Conservation (phyloP, 2,329 filamentous ascomycete species). For the Xylariomycetidae sp. region DNA sequence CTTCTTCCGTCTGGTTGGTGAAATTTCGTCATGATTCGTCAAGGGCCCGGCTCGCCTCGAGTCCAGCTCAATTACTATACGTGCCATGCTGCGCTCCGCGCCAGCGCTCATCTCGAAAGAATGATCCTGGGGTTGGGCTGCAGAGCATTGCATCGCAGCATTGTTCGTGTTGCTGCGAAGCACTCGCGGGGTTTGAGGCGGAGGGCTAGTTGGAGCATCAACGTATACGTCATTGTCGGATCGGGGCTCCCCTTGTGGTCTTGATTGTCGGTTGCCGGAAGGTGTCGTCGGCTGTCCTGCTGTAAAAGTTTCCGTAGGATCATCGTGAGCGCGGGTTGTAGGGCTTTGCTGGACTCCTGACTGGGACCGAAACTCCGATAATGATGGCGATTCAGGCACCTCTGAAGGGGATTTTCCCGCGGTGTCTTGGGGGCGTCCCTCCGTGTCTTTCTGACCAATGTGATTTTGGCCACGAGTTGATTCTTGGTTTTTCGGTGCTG, state of each 20-base stretch:
- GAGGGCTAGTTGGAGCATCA: conserved; percentile 44
- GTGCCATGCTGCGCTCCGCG: conserved; percentile 44
- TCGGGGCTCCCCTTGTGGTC: conserved; percentile 33
- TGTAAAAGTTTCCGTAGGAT: no score
- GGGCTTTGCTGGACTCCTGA: no score
- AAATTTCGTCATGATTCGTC: conserved; percentile 19
- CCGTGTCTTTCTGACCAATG: no score
- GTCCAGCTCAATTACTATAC: conserved; percentile 47
- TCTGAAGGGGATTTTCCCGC: no score
- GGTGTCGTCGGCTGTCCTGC: conserved; percentile 12
- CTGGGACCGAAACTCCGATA: no score
- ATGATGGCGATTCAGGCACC: no score
- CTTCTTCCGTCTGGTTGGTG: conserved; percentile 20
- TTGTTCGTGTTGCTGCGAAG: conserved; percentile 14
- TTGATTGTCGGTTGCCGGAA: conserved; percentile 9
- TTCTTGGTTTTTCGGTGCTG: no score
- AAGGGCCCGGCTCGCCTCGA: conserved; percentile 30
- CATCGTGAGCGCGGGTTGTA: no score
- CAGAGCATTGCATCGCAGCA: background rate
- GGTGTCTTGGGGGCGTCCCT: no score
- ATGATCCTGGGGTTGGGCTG: conserved; percentile 13
- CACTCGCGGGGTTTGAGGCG: conserved; percentile 22
- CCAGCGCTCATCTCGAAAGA: conserved; percentile 31
- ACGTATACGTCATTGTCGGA: conserved; percentile 44
- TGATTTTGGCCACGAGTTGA: no score